Evolutionary conservation across 2,329 filamentous ascomycete species (phyloP).

Genomic region (Paramyrothecium roridum): DNA sequence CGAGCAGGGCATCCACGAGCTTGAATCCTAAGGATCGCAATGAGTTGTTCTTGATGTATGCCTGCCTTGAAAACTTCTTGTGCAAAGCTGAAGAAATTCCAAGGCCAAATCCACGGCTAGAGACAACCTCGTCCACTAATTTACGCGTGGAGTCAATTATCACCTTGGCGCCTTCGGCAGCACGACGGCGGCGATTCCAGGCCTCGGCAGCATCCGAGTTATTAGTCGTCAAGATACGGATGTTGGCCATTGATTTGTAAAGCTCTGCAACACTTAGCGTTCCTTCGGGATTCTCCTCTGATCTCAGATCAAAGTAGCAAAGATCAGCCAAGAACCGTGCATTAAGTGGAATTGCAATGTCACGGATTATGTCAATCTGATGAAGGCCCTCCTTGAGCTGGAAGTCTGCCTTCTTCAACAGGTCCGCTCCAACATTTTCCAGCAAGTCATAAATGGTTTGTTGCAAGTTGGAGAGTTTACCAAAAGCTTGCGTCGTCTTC

Average conservation of each 20-base stretch:
- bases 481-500: conserved; percentile 25
- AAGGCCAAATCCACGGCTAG: conserved; percentile 25
- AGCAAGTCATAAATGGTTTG: conserved; percentile 27
- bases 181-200: conserved; percentile 40
- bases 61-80: conserved; percentile 22
- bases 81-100: conserved; percentile 24
- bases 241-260: conserved; percentile 37
- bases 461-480: conserved; percentile 28
- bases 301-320: conserved; percentile 58
- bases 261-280: conserved; percentile 34
- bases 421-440: conserved; percentile 27
- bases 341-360: conserved; percentile 58
- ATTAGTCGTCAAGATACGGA: conserved; percentile 43
- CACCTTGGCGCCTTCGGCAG: conserved; percentile 32
- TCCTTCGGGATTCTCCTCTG: conserved; percentile 49
- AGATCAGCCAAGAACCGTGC: conserved; percentile 52
- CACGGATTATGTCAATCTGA: conserved; percentile 41
- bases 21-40: conserved; percentile 35
- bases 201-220: conserved; percentile 44
- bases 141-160: conserved; percentile 35
- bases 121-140: conserved; percentile 32
- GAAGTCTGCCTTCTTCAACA: conserved; percentile 38
- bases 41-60: conserved; percentile 27
- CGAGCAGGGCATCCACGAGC: conserved; percentile 32
- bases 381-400: conserved; percentile 29